A percentile compares a stretch with the other conserved stretches of the same genome.
phyloP scores from a whole-genome alignment of 441 rosid genomes.

The Flueggea neowawraea region DNA sequence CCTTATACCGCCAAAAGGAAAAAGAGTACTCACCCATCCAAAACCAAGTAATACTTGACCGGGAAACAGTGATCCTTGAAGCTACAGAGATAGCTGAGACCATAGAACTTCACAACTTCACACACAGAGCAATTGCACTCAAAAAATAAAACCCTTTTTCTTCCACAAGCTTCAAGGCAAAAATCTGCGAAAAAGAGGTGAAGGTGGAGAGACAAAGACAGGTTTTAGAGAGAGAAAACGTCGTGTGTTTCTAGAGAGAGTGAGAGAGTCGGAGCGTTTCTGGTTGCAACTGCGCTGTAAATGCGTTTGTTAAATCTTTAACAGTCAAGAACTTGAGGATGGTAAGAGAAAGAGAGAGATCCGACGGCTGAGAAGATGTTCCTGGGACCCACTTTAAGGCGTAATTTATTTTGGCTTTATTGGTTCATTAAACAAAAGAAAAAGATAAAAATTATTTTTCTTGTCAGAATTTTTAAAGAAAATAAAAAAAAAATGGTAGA shows the following conservation, averaged over 20 bases:
- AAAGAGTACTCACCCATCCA: too few species aligned
- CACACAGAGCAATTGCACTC: neutral
- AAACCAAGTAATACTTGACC: slow-evolving; percentile 16
- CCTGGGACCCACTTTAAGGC: slow-evolving; percentile 17
- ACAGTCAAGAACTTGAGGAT: neutral
- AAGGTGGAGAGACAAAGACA: neutral
- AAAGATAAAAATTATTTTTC: too few species aligned
- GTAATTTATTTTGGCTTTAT: neutral
- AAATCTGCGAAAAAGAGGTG: neutral
- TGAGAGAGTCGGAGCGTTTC: neutral
- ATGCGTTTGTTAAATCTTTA: neutral
- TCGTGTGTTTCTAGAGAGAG: neutral
- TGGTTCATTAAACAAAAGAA: neutral
- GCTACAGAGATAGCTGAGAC: neutral
- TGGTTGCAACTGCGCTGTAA: slow-evolving; percentile 14
- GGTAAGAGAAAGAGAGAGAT: slow-evolving; percentile 19
- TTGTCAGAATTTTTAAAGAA: too few species aligned
- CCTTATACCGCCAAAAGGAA: neutral
- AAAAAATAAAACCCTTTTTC: slow-evolving; percentile 6
- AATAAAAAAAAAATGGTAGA: too few species aligned
- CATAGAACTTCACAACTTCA: neutral
- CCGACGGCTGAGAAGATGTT: slow-evolving; percentile 32
- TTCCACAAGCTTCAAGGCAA: slow-evolving; percentile 16
- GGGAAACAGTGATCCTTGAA: slow-evolving; percentile 14
- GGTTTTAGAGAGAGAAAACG: neutral